A percentile compares a stretch with the other conserved stretches of the same genome.
Evolutionary conservation across 1,284 basidiomycete species (phyloP).

Genomic region (Ustilago loliicola): DNA sequence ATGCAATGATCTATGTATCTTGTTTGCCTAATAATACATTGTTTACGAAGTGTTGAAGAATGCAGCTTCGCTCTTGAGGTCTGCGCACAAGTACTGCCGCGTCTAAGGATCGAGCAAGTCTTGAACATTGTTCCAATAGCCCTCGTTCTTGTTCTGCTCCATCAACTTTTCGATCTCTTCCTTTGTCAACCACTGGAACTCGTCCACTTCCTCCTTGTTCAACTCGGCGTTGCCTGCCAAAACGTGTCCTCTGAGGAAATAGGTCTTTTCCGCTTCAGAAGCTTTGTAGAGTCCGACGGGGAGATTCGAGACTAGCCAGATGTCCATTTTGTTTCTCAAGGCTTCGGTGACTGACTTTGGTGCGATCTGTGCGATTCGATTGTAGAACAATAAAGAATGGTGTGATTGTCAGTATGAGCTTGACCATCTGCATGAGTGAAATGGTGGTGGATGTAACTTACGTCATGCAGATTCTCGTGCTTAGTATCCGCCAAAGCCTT

Average conservation of each 20-base stretch:
- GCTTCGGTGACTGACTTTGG: slow-evolving; percentile 44
- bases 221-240: slow-evolving; percentile 58
- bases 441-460: slow-evolving; percentile 12
- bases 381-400: not conserved
- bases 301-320: slow-evolving; percentile 66
- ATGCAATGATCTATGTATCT: not conserved
- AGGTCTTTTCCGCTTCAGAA: slow-evolving; percentile 48
- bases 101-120: slow-evolving; percentile 77
- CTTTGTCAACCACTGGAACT: slow-evolving; percentile 91
- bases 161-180: slow-evolving; percentile 79
- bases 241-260: slow-evolving; percentile 62
- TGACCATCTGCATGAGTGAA: too few species aligned
- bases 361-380: slow-evolving; percentile 25
- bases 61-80: too few species aligned
- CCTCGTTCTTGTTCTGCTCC: slow-evolving; percentile 73
- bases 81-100: too few species aligned
- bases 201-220: slow-evolving; percentile 73
- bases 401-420: not conserved
- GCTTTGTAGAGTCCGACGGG: slow-evolving; percentile 59
- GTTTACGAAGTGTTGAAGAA: not conserved
- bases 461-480: slow-evolving; percentile 49
- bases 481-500: slow-evolving; percentile 37
- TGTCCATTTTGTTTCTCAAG: slow-evolving; percentile 63
- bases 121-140: slow-evolving; percentile 82
- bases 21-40: not conserved